These are phyloP conservation scores for Saccharomyces mikatae DNA, from an alignment of 805 yeast genomes.

Conservation along the genomic window DNA sequence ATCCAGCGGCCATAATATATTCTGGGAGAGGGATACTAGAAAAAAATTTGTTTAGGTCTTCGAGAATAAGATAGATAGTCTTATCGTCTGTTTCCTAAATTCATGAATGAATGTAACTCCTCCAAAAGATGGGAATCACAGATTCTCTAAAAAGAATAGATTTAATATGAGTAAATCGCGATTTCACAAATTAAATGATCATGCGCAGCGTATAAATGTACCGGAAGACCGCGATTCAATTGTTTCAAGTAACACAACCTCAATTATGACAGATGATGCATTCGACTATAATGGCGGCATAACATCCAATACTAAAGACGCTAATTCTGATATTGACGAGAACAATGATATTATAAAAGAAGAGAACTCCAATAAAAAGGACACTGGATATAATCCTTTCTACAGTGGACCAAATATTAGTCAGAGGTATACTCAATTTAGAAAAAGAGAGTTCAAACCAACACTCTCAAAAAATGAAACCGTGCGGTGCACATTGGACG, in stretches of 20 bases:
- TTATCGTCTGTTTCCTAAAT: not conserved
- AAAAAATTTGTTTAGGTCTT: not conserved
- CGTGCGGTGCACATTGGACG: not conserved
- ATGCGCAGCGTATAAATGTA: not conserved
- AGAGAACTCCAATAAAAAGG: not conserved
- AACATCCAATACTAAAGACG: not conserved
- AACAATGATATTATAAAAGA: not conserved
- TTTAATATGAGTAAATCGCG: not conserved
- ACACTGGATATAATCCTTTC: not conserved
- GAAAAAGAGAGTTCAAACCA: not conserved
- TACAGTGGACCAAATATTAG: not conserved
- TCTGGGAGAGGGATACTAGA: not conserved
- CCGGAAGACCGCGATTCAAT: conserved; percentile 15
- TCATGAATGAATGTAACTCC: not conserved
- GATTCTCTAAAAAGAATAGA: not conserved
- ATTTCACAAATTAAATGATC: not conserved
- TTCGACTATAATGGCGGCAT: not conserved
- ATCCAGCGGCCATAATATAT: not conserved
- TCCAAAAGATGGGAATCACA: not conserved
- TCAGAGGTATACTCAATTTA: not conserved
- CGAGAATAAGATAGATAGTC: not conserved
- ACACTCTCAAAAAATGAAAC: not conserved
- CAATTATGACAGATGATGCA: conserved; percentile 8
- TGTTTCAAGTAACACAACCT: conserved; percentile 17
- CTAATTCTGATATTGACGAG: not conserved